Conservation (phyloP, 371 early-diverging fungal genomes). For the Chytridium lagenaria region DNA sequence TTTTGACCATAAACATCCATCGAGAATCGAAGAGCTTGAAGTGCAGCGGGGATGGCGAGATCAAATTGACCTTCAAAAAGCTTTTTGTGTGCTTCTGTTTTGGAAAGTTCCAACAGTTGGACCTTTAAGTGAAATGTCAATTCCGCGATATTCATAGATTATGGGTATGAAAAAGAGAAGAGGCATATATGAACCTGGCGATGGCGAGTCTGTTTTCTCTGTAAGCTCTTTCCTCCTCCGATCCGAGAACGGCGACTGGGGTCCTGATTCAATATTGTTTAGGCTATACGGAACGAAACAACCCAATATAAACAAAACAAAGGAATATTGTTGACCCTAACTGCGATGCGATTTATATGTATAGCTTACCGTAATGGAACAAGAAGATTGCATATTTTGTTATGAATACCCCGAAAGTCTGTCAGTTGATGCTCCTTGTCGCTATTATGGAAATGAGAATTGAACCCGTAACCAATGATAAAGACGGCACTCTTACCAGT, state of each 20-base stretch:
- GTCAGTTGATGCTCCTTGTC: conserved; percentile 53
- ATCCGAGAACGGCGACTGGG: conserved; percentile 52
- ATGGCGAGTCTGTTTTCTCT: conserved; percentile 43
- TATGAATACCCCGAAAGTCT: conserved; percentile 55
- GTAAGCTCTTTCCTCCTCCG: conserved; percentile 55
- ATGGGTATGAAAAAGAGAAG: too few relatives aligned
- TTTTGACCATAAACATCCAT: conserved; percentile 54
- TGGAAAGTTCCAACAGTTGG: conserved; percentile 49
- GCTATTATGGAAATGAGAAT: conserved; percentile 26
- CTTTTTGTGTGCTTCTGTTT: conserved; percentile 55
- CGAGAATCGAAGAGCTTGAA: conserved; percentile 57
- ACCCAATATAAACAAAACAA: background rate
- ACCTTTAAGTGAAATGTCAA: conserved; percentile 8
- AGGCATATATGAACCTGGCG: conserved; percentile 44
- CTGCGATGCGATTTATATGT: background rate
- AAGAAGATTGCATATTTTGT: conserved; percentile 51
- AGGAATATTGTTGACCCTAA: background rate
- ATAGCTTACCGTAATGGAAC: conserved; percentile 44
- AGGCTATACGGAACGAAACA: too few relatives aligned
- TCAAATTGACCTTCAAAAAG: conserved; percentile 58
- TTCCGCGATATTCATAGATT: background rate
- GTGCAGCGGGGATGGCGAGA: conserved; percentile 59
- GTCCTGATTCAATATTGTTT: conserved; percentile 39
- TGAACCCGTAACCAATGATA: background rate
- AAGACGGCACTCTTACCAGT: conserved; percentile 49